Base-by-base conservation (phyloP, 768 basidiomycete species). In the Hydnum rufescens region DNA sequence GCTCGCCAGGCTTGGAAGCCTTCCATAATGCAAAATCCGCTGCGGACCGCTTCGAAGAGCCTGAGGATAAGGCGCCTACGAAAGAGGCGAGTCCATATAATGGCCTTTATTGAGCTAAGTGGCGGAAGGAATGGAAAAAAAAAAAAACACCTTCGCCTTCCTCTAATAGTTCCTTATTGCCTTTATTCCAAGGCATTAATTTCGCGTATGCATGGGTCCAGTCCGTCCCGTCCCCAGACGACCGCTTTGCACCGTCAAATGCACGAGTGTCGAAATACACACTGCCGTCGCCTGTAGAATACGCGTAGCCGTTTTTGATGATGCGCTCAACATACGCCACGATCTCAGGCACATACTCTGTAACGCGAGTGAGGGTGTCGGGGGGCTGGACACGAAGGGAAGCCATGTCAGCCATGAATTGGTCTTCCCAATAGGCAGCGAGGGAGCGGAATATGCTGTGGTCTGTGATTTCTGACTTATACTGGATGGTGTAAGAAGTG, bases 11-110 rank as follows among this genome's bases (percentile, higher is more conserved):
- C 68, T 90, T 93, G 29, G 88, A 87, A 2, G 84, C 79, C 67
- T 99, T 99, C 95, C 95, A 99, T 8, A 99, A 70, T 3, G 95
- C 95, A 65, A 99, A 99, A 66, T 99, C 95, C 4, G 90, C 73
- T 1, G 79, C 64, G n/a, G 86, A 82, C 52, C 82, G 76, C 60
- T 82, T 80, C 5, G 80, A 79, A 19, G 66, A 67, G 32, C 73
- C 71, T 2, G 60, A 65, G 13, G 78, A 71, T 34, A 82, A 65
- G 13, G 77, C 74, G 46, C 80, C 77, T 80, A 54, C 46, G 6
- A 25, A 50, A 34, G 30, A 16, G 44, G n/a, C n/a, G n/a, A n/a
- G n/a, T n/a, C n/a, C n/a, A n/a, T n/a, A n/a, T n/a, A n/a, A 47
- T 13, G 16, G 25, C 29, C 16, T 31, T 31, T 30, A 50, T 23